These are phyloP conservation scores for Botrytis paeoniae DNA, from an alignment of 2,329 filamentous ascomycete genomes.

Conservation along the genomic window DNA sequence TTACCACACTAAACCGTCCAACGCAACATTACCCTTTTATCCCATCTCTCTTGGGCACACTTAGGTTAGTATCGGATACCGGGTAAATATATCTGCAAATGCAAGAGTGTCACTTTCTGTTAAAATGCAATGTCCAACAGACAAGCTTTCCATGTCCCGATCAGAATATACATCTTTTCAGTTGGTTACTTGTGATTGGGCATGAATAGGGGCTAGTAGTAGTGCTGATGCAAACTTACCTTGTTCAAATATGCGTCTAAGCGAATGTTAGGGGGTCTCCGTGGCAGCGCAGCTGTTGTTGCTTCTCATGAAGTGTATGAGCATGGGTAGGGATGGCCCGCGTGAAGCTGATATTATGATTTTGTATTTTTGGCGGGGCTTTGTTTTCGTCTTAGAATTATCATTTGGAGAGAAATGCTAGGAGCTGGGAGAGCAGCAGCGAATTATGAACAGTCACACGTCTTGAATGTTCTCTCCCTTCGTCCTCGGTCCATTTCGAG, in stretches of 20 bases:
- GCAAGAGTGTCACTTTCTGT: neutral
- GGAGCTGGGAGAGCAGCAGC: neutral
- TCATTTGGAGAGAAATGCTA: neutral
- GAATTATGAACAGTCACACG: neutral
- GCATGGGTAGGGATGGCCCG: neutral
- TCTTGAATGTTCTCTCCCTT: neutral
- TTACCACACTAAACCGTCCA: neutral
- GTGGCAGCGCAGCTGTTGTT: slow-evolving; percentile 5
- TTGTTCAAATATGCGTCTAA: neutral
- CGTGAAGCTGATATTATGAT: neutral
- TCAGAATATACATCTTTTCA: neutral
- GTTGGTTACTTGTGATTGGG: neutral
- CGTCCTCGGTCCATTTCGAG: neutral
- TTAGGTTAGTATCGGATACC: neutral
- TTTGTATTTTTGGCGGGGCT: neutral
- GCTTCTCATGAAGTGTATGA: neutral
- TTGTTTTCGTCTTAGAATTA: neutral
- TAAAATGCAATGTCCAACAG: neutral
- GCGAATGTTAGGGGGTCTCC: slow-evolving; percentile 1
- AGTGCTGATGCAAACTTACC: slow-evolving; percentile 1
- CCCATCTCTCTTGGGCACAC: neutral
- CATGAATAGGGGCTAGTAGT: neutral
- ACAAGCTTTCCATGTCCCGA: neutral
- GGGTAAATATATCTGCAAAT: slow-evolving; percentile 3
- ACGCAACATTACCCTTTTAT: neutral